Conservation (phyloP, 2,329 filamentous ascomycete genomes). For the Sclerotinia sclerotiorum region DNA sequence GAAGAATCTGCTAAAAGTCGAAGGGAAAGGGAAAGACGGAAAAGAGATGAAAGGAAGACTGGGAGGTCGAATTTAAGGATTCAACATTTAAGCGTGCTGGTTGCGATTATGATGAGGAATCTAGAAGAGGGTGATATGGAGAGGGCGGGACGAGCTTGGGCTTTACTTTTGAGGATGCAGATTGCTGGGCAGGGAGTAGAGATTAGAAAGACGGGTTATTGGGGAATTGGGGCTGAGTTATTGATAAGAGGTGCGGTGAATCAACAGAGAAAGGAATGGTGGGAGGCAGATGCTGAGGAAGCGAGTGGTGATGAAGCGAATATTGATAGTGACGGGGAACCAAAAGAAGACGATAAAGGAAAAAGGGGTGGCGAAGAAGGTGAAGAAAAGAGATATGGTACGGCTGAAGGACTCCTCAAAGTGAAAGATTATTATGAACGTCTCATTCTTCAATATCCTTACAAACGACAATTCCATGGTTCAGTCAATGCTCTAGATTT, state of each 20-base stretch:
- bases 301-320: conserved; percentile 4
- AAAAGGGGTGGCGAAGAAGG: conserved; percentile 19
- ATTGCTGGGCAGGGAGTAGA: conserved; percentile 60
- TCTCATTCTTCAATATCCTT: conserved; percentile 74
- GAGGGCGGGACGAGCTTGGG: conserved; percentile 73
- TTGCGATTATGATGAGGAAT: conserved; percentile 69
- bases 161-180: conserved; percentile 65
- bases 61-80: conserved; percentile 42
- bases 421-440: conserved; percentile 72
- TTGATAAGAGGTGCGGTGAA: conserved; percentile 56
- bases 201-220: conserved; percentile 66
- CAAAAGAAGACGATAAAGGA: conserved; percentile 23
- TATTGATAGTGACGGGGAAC: conserved; percentile 15
- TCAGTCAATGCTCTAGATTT: conserved; percentile 70
- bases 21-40: conserved; percentile 16
- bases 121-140: conserved; percentile 68
- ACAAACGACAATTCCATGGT: conserved; percentile 58
- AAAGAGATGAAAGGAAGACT: conserved; percentile 23
- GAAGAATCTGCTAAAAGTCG: conserved; percentile 29
- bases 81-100: conserved; percentile 65
- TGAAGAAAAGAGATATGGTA: conserved; percentile 42
- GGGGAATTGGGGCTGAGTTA: conserved; percentile 84
- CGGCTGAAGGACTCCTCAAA: conserved; percentile 52
- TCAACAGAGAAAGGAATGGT: conserved; percentile 31
- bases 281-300: conserved; percentile 13